Base-by-base conservation (phyloP, 2,329 filamentous ascomycete genomes). In the Stemphylium lycopersici region DNA sequence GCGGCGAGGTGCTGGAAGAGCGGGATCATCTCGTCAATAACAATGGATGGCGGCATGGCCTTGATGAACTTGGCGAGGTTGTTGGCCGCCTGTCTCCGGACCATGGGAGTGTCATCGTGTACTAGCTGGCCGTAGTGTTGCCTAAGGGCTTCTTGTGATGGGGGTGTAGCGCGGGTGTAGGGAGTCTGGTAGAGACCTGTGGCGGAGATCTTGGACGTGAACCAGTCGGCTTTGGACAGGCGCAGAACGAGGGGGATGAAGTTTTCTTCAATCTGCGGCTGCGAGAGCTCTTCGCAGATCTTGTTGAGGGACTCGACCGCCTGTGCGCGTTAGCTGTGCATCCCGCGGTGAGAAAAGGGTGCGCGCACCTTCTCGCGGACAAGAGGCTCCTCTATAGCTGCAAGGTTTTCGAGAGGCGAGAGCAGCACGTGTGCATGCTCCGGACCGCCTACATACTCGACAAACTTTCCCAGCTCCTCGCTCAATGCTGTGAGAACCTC, bases 271-370 rank as follows among this genome's bases (percentile, higher is more conserved):
- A 98, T 89, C 81, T 99, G 95, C 77, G 91, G 85, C 68, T 91
- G 82, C 45, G 92, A 96, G 51, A 99, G 85, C 76, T 96, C 87
- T 73, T 88, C 87, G 84, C 95, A 98, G 77, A 99, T 98, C 82
- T 97, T 99, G 86, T 99, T 99, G 67, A 99, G 86, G 42, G 95
- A 99, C 78, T 99, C 96, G 74, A 99, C 95, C 63, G 95, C 95
- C 93, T 97, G 69, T 48, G 40, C 48, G 36, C 11, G 67, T 79
- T 62, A 79, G 73, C 53, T 49, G 36, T 18, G 16, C 29, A 31
- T 24, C n/a, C n/a, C 7, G 18, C 10, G 15, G 10, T n/a, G 32
- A 26, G 41, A 29, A 16, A 45, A 33, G 4, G 18, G 13, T n/a
- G 31, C 36, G 56, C 61, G 38, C 56, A 96, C 93, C 90, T 99